Evolutionary conservation across 192 early-diverging fungal genomes (phyloP).

Genomic region (Coemansia sp.): DNA sequence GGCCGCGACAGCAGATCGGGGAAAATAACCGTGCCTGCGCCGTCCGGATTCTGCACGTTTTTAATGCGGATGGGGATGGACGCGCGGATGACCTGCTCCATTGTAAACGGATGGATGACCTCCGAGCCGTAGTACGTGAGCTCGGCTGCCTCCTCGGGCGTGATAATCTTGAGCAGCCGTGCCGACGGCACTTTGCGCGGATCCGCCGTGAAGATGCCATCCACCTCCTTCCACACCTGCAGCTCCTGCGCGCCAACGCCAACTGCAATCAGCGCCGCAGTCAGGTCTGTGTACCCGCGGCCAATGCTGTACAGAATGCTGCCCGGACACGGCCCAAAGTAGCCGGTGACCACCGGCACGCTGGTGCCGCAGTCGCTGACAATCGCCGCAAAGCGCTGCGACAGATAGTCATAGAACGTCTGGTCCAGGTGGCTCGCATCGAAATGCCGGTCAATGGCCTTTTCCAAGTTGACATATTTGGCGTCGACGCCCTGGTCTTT

Average conservation of each 20-base stretch:
- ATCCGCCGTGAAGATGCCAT: constrained; percentile 98
- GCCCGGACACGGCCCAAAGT: constrained; percentile 97
- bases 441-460: constrained; percentile 79
- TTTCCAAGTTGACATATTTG: constrained; percentile 83
- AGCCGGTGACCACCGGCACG: constrained; percentile 94
- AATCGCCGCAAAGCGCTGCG: constrained; percentile 62
- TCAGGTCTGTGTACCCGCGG: constrained; percentile 97
- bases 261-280: constrained; percentile 92
- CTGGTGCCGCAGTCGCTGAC: constrained; percentile 60
- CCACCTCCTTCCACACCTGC: constrained; percentile 99
- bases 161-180: constrained; percentile 83
- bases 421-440: constrained; percentile 81
- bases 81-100: constrained; percentile 98
- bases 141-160: constrained; percentile 97
- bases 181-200: constrained; percentile 93
- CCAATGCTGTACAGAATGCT: constrained; percentile 88
- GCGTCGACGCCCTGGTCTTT: constrained; percentile 76
- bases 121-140: constrained; percentile 95
- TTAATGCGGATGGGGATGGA: constrained; percentile 98
- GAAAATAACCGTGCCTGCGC: constrained; percentile 90
- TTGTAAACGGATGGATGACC: constrained; percentile 99
- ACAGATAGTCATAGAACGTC: constrained; percentile 94
- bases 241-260: constrained; percentile 85
- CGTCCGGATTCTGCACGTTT: constrained; percentile 93
- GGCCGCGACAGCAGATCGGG: constrained; percentile 66